phyloP scores from a whole-genome alignment of 116 monocot genomes.

The Posidonia oceanica region DNA sequence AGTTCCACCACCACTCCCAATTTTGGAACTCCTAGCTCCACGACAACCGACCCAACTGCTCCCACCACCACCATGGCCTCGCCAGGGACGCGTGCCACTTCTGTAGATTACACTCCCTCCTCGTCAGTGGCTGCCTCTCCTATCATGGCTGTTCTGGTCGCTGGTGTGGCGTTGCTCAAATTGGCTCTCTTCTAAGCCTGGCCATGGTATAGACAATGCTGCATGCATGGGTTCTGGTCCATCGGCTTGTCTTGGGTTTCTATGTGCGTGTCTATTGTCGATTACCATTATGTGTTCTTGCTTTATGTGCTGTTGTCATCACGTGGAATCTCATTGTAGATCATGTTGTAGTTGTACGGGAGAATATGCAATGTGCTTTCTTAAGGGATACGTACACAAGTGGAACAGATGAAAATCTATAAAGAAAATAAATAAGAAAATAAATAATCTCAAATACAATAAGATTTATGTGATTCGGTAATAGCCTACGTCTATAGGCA shows the following conservation, averaged over 20 bases:
- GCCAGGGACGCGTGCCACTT: background rate
- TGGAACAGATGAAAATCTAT: no score
- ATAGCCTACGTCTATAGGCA: no score
- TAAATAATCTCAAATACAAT: no score
- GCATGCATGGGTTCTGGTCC: background rate
- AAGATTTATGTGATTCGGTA: no score
- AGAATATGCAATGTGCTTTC: no score
- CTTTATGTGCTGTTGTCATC: no score
- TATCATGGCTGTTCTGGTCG: background rate
- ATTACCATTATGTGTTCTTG: background rate
- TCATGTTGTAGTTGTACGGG: no score
- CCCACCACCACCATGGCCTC: background rate
- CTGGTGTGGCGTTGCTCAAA: background rate
- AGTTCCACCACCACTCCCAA: background rate
- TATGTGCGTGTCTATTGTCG: background rate
- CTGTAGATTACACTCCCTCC: background rate
- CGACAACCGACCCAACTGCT: background rate
- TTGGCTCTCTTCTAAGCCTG: background rate
- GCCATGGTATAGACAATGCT: background rate
- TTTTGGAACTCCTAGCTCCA: no score
- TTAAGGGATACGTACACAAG: no score
- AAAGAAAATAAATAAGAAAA: no score
- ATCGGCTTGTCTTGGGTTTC: no score
- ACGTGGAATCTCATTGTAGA: no score
- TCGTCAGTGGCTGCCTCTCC: background rate